A percentile compares a stretch with the other conserved stretches of the same genome.
Evolutionary conservation across 2,329 filamentous ascomycete genomes (phyloP).

Genomic region (Septoria petroselini): DNA sequence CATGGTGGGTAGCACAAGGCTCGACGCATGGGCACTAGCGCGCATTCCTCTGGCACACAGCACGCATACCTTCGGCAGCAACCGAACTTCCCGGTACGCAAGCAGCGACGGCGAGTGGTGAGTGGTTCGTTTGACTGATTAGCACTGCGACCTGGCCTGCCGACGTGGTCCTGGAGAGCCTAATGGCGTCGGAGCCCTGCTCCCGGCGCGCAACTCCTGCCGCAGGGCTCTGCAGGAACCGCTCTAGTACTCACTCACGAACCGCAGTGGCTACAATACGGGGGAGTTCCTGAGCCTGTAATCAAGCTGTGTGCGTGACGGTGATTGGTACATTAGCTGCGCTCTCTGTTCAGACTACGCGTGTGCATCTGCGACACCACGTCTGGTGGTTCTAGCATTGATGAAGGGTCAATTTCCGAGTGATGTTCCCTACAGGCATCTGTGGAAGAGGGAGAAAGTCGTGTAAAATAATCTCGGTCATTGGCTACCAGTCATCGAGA

Average conservation of each 20-base stretch:
- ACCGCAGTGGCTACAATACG: no score
- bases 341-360: neutral
- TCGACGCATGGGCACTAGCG: constrained; percentile 27
- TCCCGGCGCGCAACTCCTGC: constrained; percentile 2
- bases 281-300: no score
- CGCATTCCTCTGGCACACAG: constrained; percentile 25
- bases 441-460: neutral
- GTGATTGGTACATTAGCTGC: no score
- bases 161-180: constrained; percentile 6
- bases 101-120: neutral
- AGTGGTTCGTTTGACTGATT: neutral
- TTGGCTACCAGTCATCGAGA: constrained; percentile 27
- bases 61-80: constrained; percentile 26
- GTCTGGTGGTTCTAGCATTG: neutral
- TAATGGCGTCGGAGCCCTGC: neutral
- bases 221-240: constrained; percentile 25
- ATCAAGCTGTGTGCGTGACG: no score
- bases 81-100: constrained; percentile 22
- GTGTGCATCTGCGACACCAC: neutral
- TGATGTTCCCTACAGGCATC: no score
- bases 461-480: constrained; percentile 1
- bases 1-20: constrained; percentile 31
- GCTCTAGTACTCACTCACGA: neutral
- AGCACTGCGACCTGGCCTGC: constrained; percentile 6
- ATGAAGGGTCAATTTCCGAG: no score